phyloP scores from a whole-genome alignment of 1,284 basidiomycete genomes.

The Microstroma glucosiphilum region DNA sequence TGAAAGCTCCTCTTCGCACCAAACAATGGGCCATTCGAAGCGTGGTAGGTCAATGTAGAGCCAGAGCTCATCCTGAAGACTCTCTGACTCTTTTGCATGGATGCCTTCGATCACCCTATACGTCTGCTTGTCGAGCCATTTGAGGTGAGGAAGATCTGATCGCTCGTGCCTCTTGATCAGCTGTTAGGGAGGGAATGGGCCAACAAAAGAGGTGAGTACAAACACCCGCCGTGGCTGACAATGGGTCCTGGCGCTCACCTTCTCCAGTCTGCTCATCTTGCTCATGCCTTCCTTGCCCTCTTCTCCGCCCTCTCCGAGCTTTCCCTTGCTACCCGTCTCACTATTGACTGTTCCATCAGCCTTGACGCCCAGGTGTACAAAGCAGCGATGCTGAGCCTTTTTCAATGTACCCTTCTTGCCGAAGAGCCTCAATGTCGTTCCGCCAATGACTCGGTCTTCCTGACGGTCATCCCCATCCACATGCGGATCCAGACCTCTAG shows the following conservation, averaged over 20 bases:
- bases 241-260: conserved; percentile 57
- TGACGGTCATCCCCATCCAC: conserved; percentile 46
- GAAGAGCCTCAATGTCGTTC: conserved; percentile 81
- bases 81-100: conserved; percentile 26
- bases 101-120: conserved; percentile 84
- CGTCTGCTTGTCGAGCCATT: conserved; percentile 89
- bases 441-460: conserved; percentile 65
- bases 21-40: conserved; percentile 98
- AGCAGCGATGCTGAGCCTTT: conserved; percentile 66
- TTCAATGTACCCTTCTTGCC: conserved; percentile 85
- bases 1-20: conserved; percentile 58
- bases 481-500: conserved; percentile 44
- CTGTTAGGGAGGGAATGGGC: conserved; percentile 52
- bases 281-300: conserved; percentile 56
- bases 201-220: not conserved
- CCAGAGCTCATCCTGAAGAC: conserved; percentile 54
- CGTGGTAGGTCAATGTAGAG: conserved; percentile 90
- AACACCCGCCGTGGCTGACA: not conserved
- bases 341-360: conserved; percentile 78
- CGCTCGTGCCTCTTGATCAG: conserved; percentile 93
- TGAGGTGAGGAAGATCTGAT: conserved; percentile 83
- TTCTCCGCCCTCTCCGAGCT: conserved; percentile 13
- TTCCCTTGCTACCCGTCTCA: conserved; percentile 60
- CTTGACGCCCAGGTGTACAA: conserved; percentile 72
- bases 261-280: conserved; percentile 89